Base-by-base conservation (phyloP, 805 yeast genomes). In the Ogataea populi-albae region DNA sequence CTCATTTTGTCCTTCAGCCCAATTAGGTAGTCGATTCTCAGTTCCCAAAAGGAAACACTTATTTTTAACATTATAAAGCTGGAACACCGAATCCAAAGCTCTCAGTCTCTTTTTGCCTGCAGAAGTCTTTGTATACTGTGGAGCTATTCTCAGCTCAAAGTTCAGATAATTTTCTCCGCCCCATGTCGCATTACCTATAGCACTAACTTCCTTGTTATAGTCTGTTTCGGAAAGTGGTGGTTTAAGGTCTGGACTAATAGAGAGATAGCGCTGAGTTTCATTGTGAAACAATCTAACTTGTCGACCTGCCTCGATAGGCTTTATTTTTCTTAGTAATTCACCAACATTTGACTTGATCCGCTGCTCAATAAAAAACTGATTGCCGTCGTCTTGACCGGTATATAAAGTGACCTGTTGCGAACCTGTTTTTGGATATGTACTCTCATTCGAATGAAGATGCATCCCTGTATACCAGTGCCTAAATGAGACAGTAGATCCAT, bases 201-300 rank as follows among this genome's bases (percentile, higher is more conserved):
- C 78, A 18, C 86, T 73, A 1, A 88, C 95, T 59, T 88, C 95
- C 45, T 73, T 75, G 54, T 88, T 81, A 60, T 91, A 89, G 38
- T 93, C 98, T 52, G 86, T 93, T 54, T 86, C 95, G 7, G 91
- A 75, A 18, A 88, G 75, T 7, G 96, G 96, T 3, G 98, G 96
- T 41, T 89, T 77, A 4, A 33, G 50, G 42, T 85, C 84, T 45
- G 71, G 78, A 32, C 56, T 50, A 16, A 87, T 83, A 45, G 79
- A 79, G 34, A 93, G 61, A 30, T 84, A 75, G 43, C 77, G 77
- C 11, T 80, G 75, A 1, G 97, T 83, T 2, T 50, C 42, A 39
- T 69, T 68, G 57, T 93, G 98, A 64, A 75, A 77, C n/a, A 93
- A 57, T 40, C 82, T 69, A 15, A 91, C 63, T 10, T 66, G 55